Evolutionary conservation across 2,329 filamentous ascomycete genomes (phyloP), one percentile per base, ranked within the genome.

Genomic region (Aureobasidium leucospermi): DNA sequence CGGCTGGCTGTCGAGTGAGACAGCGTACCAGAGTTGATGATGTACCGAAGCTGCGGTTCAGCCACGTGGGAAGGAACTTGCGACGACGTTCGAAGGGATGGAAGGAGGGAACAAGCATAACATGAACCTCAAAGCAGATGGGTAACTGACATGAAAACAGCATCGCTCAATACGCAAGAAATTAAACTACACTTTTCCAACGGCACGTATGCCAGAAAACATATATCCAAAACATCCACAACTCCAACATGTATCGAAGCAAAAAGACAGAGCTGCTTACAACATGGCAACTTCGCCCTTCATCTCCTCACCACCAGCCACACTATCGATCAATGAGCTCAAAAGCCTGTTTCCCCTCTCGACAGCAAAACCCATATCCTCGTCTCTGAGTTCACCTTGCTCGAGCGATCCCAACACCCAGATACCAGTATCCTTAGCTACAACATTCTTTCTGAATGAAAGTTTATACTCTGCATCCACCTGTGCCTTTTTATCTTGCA

Each of bases 341-440:
- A 62, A 43, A 9, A 61, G 60, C 6, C 65, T 58, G 4, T 51
- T 41, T 15, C 63, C 64, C n/a, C 65, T 61, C 46, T 66, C 65
- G 9, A 65, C 64, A 55, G 63, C 60, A 51, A 63, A 59, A 16
- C 48, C 57, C 46, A 67, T 65, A 29, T 63, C 61, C 38, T 67
- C 66, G 32, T 57, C 59, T 4, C 66, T 62, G n/a, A 61, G 52
- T 16, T 61, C 60, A 1, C 48, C 28, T 32, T 66, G 61, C 10
- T 64, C 64, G 49, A 67, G 48, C 4, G 61, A 63, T 1, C 66
- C 66, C 32, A 67, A 52, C 11, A 66, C 41, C 66, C 66, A 68
- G 45, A 68, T 47, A 8, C 65, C 65, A 29, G 31, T 7, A 38
- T 56, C 52, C 16, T 38, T 56, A 1, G 41, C 41, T 2, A 56